Percentiles rank a stretch among this genome's conserved stretches.
phyloP scores from a whole-genome alignment of 495 filamentous ascomycete species.

The Lepidopterella palustris region DNA sequence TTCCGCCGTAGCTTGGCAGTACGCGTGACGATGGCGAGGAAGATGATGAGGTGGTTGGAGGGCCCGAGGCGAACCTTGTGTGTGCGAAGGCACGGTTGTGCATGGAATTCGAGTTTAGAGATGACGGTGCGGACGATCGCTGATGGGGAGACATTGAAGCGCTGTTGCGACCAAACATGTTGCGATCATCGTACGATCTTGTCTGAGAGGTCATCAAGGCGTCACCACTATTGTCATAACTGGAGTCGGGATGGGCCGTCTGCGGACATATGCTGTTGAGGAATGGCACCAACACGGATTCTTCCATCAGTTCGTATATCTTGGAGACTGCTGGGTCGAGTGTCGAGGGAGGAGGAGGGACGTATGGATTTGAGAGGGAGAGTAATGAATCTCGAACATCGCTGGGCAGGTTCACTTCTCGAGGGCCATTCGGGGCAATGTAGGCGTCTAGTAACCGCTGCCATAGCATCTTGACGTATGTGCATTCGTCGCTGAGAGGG shows the following conservation, averaged over 20 bases:
- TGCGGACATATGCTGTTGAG: conserved; percentile 49
- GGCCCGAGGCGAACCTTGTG: conserved; percentile 26
- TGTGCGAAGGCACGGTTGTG: conserved; percentile 26
- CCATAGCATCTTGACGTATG: conserved; percentile 71
- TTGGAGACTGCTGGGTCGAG: conserved; percentile 87
- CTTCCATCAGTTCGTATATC: conserved; percentile 94
- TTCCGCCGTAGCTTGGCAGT: conserved; percentile 22
- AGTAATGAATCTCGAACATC: conserved; percentile 78
- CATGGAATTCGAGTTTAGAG: conserved; percentile 27
- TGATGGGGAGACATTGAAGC: conserved; percentile 18
- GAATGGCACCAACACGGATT: conserved; percentile 82
- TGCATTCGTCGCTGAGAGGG: conserved; percentile 51
- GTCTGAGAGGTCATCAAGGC: conserved; percentile 18
- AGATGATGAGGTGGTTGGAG: conserved; percentile 13
- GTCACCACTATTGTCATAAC: conserved; percentile 23
- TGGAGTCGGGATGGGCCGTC: conserved; percentile 15
- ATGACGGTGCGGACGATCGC: conserved; percentile 31
- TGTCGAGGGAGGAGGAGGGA: conserved; percentile 68
- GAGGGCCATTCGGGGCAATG: conserved; percentile 66
- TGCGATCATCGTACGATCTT: conserved; percentile 29
- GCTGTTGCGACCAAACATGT: conserved; percentile 4
- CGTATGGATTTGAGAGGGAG: conserved; percentile 49
- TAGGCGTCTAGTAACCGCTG: conserved; percentile 62
- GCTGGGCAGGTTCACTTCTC: conserved; percentile 65
- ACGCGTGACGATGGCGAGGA: conserved; percentile 14